Conservation (phyloP, 805 yeast species). For the Debaryomyces hansenii region DNA sequence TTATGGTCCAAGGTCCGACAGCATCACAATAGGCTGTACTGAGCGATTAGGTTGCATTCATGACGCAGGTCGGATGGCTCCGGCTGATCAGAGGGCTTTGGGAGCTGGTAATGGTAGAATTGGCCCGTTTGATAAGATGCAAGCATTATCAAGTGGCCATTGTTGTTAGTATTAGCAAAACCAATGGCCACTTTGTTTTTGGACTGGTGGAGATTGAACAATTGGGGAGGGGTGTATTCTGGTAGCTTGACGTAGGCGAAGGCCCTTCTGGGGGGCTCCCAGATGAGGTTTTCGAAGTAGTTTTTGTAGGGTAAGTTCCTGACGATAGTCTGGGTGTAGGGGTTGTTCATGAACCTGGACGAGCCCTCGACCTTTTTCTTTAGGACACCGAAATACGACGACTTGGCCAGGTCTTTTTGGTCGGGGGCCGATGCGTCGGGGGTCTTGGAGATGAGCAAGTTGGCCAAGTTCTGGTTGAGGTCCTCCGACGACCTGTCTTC, state of each 20-base stretch:
- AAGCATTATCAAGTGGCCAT: slow-evolving; percentile 30
- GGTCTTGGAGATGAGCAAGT: slow-evolving; percentile 30
- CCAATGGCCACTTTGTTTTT: slow-evolving; percentile 36
- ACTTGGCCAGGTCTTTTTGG: slow-evolving; percentile 9
- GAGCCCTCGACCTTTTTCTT: slow-evolving; percentile 8
- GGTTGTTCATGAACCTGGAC: slow-evolving; percentile 29
- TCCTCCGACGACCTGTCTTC: slow-evolving; percentile 35
- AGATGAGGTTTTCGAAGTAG: slow-evolving; percentile 39
- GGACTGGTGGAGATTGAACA: slow-evolving; percentile 1
- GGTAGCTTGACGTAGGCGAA: slow-evolving; percentile 43
- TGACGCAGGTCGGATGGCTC: slow-evolving; percentile 22
- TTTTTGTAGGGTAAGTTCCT: slow-evolving; percentile 41
- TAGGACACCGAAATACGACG: slow-evolving; percentile 3
- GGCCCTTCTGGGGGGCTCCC: slow-evolving; percentile 44
- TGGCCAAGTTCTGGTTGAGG: slow-evolving; percentile 43
- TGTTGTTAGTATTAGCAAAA: slow-evolving; percentile 14
- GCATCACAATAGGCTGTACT: slow-evolving; percentile 12
- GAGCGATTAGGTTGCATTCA: slow-evolving; percentile 31
- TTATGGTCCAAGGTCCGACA: no score
- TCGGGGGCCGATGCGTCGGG: slow-evolving; percentile 4
- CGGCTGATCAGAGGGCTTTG: slow-evolving; percentile 9
- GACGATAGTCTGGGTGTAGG: slow-evolving; percentile 36
- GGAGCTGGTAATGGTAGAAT: slow-evolving; percentile 39
- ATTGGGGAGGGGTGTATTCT: slow-evolving; percentile 20
- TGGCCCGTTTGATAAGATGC: slow-evolving; percentile 39